Evolutionary conservation across 2,329 filamentous ascomycete species (phyloP), one percentile per base, ranked within the genome.

Genomic region (Microsporum audouinii): DNA sequence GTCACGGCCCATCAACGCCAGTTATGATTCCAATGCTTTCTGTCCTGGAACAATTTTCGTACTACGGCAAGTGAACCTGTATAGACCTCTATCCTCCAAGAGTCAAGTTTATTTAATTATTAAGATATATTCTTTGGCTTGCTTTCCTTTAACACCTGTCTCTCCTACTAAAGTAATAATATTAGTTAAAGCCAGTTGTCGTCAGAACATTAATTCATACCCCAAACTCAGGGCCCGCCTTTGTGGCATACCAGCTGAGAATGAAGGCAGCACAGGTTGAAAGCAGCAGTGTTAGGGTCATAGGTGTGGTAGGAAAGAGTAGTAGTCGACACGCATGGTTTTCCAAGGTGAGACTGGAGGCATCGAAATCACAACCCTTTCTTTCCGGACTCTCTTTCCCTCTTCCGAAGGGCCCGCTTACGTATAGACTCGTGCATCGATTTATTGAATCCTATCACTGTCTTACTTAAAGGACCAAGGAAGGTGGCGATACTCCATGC

Each of bases 381-480:
- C 72, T 77, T 77, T 38, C 69, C 74, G 76, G 88, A 89, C 82
- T 95, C 88, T 53, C 90, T 84, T 69, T 89, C 89, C 2, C 85
- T 86, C 81, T 96, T 96, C 72, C 82, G 86, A 71, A 96, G 76
- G 45, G 91, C 91, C 61, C 91, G 82, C 73, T 82, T 87, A 67
- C 91, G 85, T 64, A 96, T 96, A 62, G 86, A 85, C 69, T 88
- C 78, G 71, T 96, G 91, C 86, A 95, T 91, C 38, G 73, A 76
- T 72, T 77, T 80, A 70, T 88, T 89, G 68, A 83, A 75, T 10
- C 77, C 76, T 53, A 88, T 73, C n/a, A 85, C 78, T 39, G 82
- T 71, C 33, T 75, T 72, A 67, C 78, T 82, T 72, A 83, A 82
- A 47, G 82, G 75, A 0, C 85, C 85, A 41, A 82, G 73, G 58